A percentile compares a stretch with the other conserved stretches of the same genome.
Conservation (phyloP, 169 alveolate genomes). For the Toxoplasma gondii region DNA sequence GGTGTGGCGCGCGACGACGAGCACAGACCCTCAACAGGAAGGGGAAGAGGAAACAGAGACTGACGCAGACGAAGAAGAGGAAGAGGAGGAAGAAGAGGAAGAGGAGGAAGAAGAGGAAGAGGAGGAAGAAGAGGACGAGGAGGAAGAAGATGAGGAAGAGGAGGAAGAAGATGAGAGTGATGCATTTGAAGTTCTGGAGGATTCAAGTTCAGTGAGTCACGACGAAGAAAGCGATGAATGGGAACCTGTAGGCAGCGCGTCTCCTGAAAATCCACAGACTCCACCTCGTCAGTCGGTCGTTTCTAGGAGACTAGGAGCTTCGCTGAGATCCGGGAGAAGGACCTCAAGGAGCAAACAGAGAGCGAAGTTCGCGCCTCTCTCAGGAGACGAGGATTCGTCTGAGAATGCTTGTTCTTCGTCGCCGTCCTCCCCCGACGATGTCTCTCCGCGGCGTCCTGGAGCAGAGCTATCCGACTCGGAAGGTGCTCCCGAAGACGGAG, state of each 20-base stretch:
- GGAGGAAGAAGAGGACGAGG: background rate
- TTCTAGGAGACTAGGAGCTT: background rate
- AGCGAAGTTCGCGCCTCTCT: too few relatives aligned
- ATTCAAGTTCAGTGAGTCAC: too few relatives aligned
- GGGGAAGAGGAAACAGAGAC: conserved; percentile 25
- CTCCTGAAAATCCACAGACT: background rate
- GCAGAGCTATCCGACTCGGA: too few relatives aligned
- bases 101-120: background rate
- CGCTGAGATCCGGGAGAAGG: background rate
- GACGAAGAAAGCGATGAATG: background rate
- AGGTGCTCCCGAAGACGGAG: too few relatives aligned
- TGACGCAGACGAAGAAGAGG: background rate
- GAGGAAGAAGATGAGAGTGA: conserved; percentile 6
- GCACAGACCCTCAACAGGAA: background rate
- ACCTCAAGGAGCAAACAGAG: too few relatives aligned
- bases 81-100: background rate
- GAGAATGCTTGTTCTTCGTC: too few relatives aligned
- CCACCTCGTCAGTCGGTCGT: background rate
- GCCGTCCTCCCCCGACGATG: too few relatives aligned
- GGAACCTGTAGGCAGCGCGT: conserved; percentile 14
- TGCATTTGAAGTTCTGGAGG: background rate
- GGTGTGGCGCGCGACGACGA: background rate
- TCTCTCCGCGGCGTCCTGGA: too few relatives aligned
- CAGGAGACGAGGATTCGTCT: too few relatives aligned
- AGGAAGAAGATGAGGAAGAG: background rate